Base-by-base conservation (phyloP, 139 green algal genomes). In the Tetradesmus obliquus region DNA sequence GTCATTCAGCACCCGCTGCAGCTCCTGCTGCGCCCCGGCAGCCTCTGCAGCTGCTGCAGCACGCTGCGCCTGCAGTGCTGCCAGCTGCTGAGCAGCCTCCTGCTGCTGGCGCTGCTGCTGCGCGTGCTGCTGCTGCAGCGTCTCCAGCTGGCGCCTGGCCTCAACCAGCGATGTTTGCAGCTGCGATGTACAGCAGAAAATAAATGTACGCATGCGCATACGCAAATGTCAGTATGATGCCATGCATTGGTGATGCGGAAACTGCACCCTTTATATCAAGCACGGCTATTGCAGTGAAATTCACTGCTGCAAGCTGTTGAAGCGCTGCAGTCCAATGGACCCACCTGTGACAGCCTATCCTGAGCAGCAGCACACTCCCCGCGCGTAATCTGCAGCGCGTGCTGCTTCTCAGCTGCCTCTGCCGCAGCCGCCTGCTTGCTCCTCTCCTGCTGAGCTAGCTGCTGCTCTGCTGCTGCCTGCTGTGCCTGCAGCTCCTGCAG, bases 81-180 rank as follows among this genome's bases (percentile, higher is more conserved):
- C 79, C 55, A 92, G 69, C 66, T 93, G 84, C 84, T 69, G 71
- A 0, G n/a, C 71, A 9, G 69, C 74, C 15, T 79, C 83, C 55
- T 93, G 79, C 86, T 84, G 45, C 32, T 93, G 62, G n/a, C 71
- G 86, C 79, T 92, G 92, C 88, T 89, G 72, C 51, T 85, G 83
- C 51, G 89, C 51, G 32, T 90, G 5, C 55, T 76, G 22, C 55
- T 92, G 86, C 6, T 54, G 13, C 66, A 93, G 24, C 24, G 91
- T 82, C 20, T 91, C 90, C 17, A 91, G 84, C 84, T 93, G 88
- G 6, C 69, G 76, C 0, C 85, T 51, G 13, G 62, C 91, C 15
- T 92, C 69, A 15, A 83, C 79, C 9, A 91, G 76, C 45, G 90
- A 69, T 1, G 32, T 53, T 66, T 92, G 86, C 10, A 91, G 17